phyloP scores from a whole-genome alignment of 306 rosid genomes.

The Oemleria cerasiformis region DNA sequence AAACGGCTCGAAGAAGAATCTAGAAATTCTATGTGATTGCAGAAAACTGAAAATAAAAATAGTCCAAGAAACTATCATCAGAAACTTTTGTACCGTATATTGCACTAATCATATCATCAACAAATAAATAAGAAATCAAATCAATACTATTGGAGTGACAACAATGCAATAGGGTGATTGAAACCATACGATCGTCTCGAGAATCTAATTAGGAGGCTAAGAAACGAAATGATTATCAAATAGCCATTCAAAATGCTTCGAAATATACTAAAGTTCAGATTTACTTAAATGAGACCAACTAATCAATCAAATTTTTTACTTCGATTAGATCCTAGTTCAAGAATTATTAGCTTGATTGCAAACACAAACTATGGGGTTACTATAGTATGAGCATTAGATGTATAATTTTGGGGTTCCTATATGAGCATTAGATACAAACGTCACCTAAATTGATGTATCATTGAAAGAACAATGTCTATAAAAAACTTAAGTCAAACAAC shows the following conservation, averaged over 20 bases:
- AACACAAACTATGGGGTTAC: too few relatives aligned
- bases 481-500: not conserved
- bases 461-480: too few relatives aligned
- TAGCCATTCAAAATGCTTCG: not conserved
- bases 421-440: too few relatives aligned
- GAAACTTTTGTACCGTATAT: not conserved
- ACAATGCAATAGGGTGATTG: not conserved
- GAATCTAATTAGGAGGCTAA: constrained; percentile 1
- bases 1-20: constrained; percentile 2
- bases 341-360: not conserved
- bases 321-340: not conserved
- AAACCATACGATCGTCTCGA: not conserved
- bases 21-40: constrained; percentile 17
- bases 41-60: not conserved
- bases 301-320: not conserved
- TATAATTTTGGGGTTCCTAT: too few relatives aligned
- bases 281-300: not conserved
- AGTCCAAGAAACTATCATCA: constrained; percentile 20
- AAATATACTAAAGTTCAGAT: not conserved
- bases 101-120: constrained; percentile 8
- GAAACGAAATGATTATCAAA: not conserved
- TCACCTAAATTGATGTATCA: too few relatives aligned
- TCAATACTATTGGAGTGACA: not conserved
- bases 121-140: not conserved
- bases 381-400: too few relatives aligned